phyloP scores from a whole-genome alignment of 1,284 basidiomycete genomes.

The Spongispora temasekensis region DNA sequence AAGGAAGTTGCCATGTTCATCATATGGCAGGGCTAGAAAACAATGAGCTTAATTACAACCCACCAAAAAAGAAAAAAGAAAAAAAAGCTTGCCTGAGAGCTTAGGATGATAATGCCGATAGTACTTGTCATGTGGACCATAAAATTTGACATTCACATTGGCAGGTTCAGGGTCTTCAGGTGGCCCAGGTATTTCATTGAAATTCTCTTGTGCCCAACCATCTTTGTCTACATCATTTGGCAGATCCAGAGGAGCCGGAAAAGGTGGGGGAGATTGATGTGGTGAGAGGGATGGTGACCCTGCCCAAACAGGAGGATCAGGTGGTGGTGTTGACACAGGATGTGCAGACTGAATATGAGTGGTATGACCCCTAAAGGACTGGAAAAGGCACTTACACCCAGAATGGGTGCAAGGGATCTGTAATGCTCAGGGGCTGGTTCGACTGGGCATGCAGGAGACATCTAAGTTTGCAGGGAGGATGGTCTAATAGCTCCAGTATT shows the following conservation, averaged over 20 bases:
- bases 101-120: conserved; percentile 7
- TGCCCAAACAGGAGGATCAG: not conserved
- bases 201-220: not conserved
- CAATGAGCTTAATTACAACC: not conserved
- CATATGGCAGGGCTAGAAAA: not conserved
- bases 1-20: not conserved
- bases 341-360: not conserved
- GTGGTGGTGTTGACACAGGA: not conserved
- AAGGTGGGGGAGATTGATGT: not conserved
- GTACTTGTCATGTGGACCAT: not conserved
- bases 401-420: not conserved
- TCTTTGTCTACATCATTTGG: not conserved
- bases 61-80: too few species aligned
- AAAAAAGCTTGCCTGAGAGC: not conserved
- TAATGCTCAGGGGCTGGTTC: not conserved
- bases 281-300: not conserved
- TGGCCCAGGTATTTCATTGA: not conserved
- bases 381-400: not conserved
- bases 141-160: not conserved
- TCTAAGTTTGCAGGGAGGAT: not conserved
- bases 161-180: not conserved
- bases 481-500: not conserved
- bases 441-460: not conserved
- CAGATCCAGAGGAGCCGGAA: not conserved
- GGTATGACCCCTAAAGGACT: not conserved